Conservation (phyloP, 2,329 filamentous ascomycete species). For the Ophiostoma quercus region DNA sequence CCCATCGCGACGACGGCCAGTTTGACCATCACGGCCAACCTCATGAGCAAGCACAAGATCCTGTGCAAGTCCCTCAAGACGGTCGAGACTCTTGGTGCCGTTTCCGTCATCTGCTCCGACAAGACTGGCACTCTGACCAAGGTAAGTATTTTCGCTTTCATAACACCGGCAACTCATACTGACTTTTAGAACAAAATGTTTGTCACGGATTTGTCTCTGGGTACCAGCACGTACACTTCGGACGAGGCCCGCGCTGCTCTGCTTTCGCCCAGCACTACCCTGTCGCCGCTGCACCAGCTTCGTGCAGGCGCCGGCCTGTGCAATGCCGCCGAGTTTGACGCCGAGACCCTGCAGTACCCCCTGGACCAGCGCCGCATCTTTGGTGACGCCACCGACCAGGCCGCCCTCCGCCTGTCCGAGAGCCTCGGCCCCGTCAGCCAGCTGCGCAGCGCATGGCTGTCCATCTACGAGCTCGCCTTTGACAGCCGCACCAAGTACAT, state of each 20-base stretch:
- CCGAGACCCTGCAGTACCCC: conserved; percentile 54
- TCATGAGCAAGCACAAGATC: conserved; percentile 72
- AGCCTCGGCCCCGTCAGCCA: conserved; percentile 46
- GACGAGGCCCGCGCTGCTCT: conserved; percentile 46
- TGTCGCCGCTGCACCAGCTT: conserved; percentile 44
- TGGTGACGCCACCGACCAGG: conserved; percentile 72
- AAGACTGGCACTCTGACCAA: conserved; percentile 66
- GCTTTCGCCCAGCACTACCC: conserved; percentile 31
- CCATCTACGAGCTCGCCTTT: conserved; percentile 43
- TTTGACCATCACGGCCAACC: conserved; percentile 70
- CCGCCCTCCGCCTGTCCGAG: conserved; percentile 67
- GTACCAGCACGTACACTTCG: conserved; percentile 47
- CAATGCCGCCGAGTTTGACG: conserved; percentile 71
- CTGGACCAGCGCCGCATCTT: conserved; percentile 59
- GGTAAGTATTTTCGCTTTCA: not conserved
- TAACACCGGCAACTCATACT: not conserved
- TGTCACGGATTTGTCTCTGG: conserved; percentile 63
- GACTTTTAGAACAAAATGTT: conserved; percentile 60
- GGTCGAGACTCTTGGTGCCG: conserved; percentile 67
- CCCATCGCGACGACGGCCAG: conserved; percentile 65
- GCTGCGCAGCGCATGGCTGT: conserved; percentile 57
- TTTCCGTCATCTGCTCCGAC: conserved; percentile 70
- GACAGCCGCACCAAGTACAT: conserved; percentile 84
- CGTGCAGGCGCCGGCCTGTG: conserved; percentile 60
- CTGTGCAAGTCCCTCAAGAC: conserved; percentile 77